These are phyloP conservation scores for Paraphaeosphaeria sporulosa DNA, from an alignment of 2,329 filamentous ascomycete genomes.

Conservation along the genomic window DNA sequence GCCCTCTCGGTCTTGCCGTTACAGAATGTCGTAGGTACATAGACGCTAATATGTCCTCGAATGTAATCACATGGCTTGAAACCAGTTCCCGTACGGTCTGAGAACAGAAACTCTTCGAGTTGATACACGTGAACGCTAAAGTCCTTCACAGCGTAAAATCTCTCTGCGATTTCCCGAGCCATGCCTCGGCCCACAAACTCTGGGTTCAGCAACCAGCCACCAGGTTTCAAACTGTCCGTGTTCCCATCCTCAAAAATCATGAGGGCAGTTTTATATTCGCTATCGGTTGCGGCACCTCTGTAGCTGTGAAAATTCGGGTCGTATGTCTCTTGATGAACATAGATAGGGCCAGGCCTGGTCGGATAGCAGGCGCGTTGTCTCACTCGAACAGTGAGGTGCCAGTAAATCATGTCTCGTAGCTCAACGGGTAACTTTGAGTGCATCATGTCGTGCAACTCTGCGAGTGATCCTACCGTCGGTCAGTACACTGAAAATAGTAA, in stretches of 20 bases:
- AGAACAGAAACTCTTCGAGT: conserved; percentile 9
- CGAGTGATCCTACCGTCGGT: neutral
- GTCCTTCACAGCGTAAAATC: conserved; percentile 7
- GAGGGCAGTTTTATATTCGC: neutral
- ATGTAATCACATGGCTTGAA: conserved; percentile 13
- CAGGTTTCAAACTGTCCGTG: conserved; percentile 8
- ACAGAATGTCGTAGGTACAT: conserved; percentile 1
- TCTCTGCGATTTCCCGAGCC: conserved; percentile 15
- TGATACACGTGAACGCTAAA: neutral
- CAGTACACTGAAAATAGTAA: no score
- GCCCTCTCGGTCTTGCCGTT: neutral
- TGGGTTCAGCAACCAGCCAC: conserved; percentile 14
- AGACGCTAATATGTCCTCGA: neutral
- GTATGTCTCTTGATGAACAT: neutral
- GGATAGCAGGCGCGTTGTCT: no score
- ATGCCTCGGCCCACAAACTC: conserved; percentile 12
- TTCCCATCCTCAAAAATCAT: conserved; percentile 2
- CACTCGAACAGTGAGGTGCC: neutral
- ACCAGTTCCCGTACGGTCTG: conserved; percentile 11
- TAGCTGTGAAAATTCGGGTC: conserved; percentile 12
- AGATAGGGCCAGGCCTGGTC: no score
- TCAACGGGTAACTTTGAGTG: conserved; percentile 8
- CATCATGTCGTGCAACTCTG: conserved; percentile 2
- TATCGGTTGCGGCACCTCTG: neutral
- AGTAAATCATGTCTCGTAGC: conserved; percentile 14